Evolutionary conservation across 2,329 filamentous ascomycete species (phyloP), one percentile per base, ranked within the genome.

Genomic region (Diatrype stigma): DNA sequence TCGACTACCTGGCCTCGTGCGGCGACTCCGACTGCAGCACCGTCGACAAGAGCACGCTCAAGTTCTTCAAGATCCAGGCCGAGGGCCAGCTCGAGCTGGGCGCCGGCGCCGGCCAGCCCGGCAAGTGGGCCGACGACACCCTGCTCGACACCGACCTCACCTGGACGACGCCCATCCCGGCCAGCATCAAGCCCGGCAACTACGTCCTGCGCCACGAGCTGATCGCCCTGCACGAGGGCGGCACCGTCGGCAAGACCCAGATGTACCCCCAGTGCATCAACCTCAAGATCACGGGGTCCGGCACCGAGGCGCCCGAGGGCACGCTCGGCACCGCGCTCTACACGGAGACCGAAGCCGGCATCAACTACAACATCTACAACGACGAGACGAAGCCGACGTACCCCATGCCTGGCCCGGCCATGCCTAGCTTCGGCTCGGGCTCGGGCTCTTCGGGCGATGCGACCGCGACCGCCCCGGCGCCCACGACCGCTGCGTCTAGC

Each of bases 181-280:
- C 62, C 45, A 62, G 58, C 48, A 65, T 77, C 45, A 70, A 67
- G 21, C 54, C 71, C 7, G 74, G 75, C 19, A 76, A 75, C 66
- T 78, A 78, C 54, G 74, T 78, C 45, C 64, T 77, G 40, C 71
- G 75, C 34, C 72, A 77, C 59, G 75, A 78, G 60, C 73, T 76
- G 52, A 76, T 77, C 48, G 75, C 70, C 44, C 71, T 78, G 19
- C 75, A 78, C 65, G 66, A 63, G 17, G 73, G 69, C 22, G 60
- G 51, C 4, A 63, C 64, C 26, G 53, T 57, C 37, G 63, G 72
- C 54, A 69, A 72, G 22, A 71, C 74, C 42, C 75, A 77, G 65
- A 71, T 73, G 61, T 40, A 40, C 2, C 37, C 37, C 17, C 37
- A 40, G 37, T 40, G 37, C 37, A 6, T 40, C 37, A 40, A 40